Base-by-base conservation (phyloP, 495 filamentous ascomycete species). In the Recurvomyces mirabilis region DNA sequence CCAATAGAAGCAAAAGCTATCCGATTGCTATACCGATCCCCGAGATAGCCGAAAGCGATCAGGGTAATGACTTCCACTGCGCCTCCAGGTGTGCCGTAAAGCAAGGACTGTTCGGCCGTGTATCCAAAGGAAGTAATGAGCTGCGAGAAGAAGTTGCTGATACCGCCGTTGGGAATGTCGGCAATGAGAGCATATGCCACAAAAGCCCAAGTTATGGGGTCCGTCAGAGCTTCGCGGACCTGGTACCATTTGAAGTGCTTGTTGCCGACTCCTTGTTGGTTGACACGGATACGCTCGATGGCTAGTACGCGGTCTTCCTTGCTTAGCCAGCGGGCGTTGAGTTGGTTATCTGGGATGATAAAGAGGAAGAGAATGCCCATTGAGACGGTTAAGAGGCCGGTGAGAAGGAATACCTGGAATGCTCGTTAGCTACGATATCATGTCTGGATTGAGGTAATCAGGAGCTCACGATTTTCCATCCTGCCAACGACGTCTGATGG, bases 91-190 rank as follows among this genome's bases (percentile, higher is more conserved):
- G 70, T 71, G 41, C 78, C 80, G 41, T 81, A 72, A 15, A 85
- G 72, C 4, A 85, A 67, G 23, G 72, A 76, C 47, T 82, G 60
- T 29, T 79, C 66, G 4, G 67, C 51, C 1, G 77, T 77, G 60
- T 68, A 74, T 14, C 70, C 69, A 50, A 75, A 75, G 5, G 64
- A 68, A n/a, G 71, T 68, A 49, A 77, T 76, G 17, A 77, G 68
- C 58, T 82, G 78, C 38, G 68, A 77, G 63, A 84, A 84, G 60
- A 84, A 87, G 47, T 83, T 85, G 22, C 64, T 72, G 35, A 87
- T 69, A 11, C 79, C 81, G 17, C 78, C 69, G 30, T 54, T 54
- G 20, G 41, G 25, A n/a, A 36, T 41, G 18, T 35, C 37, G 19
- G 38, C 21, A 15, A 42, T 42, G 6, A 39, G 57, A 1, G 76